Evolutionary conservation across 306 rosid species (phyloP), one percentile per base, ranked within the genome.

Genomic region (Acmispon strigosus): DNA sequence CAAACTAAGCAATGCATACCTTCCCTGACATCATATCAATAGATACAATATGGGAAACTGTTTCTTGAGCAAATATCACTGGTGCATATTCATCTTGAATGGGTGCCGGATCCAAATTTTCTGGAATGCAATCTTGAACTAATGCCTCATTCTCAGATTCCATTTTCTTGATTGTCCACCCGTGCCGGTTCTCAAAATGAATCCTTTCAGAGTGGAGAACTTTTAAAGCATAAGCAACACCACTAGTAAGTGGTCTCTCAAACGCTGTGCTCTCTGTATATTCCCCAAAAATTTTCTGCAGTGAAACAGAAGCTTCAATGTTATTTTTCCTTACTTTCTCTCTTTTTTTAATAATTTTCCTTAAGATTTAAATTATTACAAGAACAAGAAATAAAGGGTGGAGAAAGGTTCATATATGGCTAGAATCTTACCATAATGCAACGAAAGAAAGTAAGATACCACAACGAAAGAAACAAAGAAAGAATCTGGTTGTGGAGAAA

Each of bases 11-110:
- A 71, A 50, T 65, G 65, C 85, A 36, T 67, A 94, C 98, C 97
- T 90, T 94, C 78, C 98, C 98, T 9, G 98, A 94, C 98, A 94
- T 94, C 98, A 94, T 94, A 85, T 90, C 98, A 51, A 94, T 94
- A 16, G 98, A 94, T 69, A 94, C 97, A 80, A 94, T 94, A 87
- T 94, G 98, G 59, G 98, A 86, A 67, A 94, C 98, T 8, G 98
- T 94, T 86, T 89, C 98, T 84, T 90, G 98, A 78, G 98, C 94
- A 84, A 94, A 94, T 78, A 90, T 90, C 47, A 90, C 98, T 2
- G 98, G 98, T 39, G 98, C 98, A 82, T 94, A 94, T 90, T 94
- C 97, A 82, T 89, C 97, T 73, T 89, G 90, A 80, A 86, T 70
- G 48, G 98, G 98, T n/a, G 97, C 94, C 39, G 90, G 88, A 65